Base-by-base conservation (phyloP, 2,329 filamentous ascomycete genomes). In the Diaporthe nobilis region DNA sequence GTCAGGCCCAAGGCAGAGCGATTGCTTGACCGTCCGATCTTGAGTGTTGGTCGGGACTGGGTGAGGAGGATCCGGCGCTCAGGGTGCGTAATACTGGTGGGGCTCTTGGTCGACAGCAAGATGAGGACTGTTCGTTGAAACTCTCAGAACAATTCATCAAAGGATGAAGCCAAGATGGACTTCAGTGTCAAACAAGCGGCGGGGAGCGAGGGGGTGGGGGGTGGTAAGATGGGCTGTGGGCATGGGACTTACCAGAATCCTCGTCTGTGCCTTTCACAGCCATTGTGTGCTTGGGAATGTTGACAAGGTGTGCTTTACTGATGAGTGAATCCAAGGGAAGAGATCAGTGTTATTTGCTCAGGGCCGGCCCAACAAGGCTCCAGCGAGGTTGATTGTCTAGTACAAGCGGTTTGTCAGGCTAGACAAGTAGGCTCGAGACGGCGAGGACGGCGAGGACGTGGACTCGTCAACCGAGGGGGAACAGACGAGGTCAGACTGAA, bases 11-110 rank as follows among this genome's bases (percentile, higher is more conserved):
- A 28, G 34, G 63, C 12, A 78, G 84, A 81, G 75, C 85, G 80
- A 79, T 85, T 87, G 77, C 86, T 88, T 49, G 86, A 85, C 37
- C 87, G 83, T 51, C 88, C 88, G 75, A 89, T 85, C 17, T 80
- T 73, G 28, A 85, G 74, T 4, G 76, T 77, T 2, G 81, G 78
- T 10, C 78, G 81, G 15, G 81, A 79, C 25, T 80, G 81, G 13
- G 81, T 83, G 1, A 87, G 79, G 20, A 82, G 71, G 12, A 82
- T 79, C 13, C 78, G 65, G 28, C 79, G 76, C 39, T 78, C 77
- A 0, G 79, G 78, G 10, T 74, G 39, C 10, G 57, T 55, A 31
- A 77, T n/a, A 28, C 58, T 61, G 39, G 28, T n/a, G 25, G 76
- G 76, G 39, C 31, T 51, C 28, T 75, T 34, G 51, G 71, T 39